A percentile compares a stretch with the other conserved stretches of the same genome.
phyloP scores from a whole-genome alignment of 768 basidiomycete genomes.

The Hericium alpestre region DNA sequence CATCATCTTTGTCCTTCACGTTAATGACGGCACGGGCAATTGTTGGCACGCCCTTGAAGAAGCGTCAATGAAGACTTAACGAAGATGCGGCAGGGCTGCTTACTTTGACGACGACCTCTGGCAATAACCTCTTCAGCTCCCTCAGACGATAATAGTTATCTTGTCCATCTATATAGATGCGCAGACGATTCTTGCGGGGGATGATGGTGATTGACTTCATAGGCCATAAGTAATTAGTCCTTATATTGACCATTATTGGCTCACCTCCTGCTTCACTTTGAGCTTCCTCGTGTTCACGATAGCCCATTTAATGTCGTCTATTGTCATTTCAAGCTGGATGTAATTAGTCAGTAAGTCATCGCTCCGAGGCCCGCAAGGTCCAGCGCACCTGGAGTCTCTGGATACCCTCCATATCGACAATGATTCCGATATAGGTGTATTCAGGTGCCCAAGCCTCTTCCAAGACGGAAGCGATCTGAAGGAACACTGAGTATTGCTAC shows the following conservation, averaged over 20 bases:
- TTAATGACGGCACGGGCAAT: conserved; percentile 93
- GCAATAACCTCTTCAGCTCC: conserved; percentile 74
- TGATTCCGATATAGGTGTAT: conserved; percentile 87
- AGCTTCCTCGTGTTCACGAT: conserved; percentile 81
- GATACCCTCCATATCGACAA: conserved; percentile 82
- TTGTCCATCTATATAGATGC: conserved; percentile 67
- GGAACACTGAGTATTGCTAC: background rate
- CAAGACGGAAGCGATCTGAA: conserved; percentile 77
- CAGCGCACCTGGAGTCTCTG: conserved; percentile 69
- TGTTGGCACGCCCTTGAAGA: conserved; percentile 63
- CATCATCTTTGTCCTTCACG: conserved; percentile 81
- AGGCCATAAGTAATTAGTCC: background rate
- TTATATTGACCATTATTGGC: background rate
- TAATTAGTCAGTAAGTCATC: background rate
- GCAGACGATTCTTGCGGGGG: conserved; percentile 60
- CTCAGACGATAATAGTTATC: conserved; percentile 80
- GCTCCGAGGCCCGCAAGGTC: background rate
- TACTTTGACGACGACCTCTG: conserved; percentile 87
- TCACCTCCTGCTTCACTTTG: conserved; percentile 82
- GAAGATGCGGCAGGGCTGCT: background rate
- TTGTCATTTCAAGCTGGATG: conserved; percentile 74
- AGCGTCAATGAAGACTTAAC: background rate
- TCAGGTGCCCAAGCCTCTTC: conserved; percentile 95
- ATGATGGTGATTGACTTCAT: conserved; percentile 65
- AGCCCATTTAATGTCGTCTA: conserved; percentile 90